Evolutionary conservation across 2,329 filamentous ascomycete species (phyloP).

Genomic region (Aspergillus novoparasiticus): DNA sequence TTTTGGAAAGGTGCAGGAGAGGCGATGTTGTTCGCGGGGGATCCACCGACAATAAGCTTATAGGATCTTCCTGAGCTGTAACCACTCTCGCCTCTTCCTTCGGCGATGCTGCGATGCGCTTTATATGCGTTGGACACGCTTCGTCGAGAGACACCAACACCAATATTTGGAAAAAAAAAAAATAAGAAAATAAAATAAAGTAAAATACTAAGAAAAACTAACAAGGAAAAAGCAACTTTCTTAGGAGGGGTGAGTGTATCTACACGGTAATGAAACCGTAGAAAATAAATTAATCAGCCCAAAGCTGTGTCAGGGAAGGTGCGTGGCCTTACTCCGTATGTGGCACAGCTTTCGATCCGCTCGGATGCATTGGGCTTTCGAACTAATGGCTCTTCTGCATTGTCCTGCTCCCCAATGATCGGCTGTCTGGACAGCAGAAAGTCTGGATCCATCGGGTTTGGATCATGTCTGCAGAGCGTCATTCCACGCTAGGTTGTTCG

Average conservation of each 20-base stretch:
- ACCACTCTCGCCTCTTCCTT: constrained; percentile 3
- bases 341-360: constrained; percentile 19
- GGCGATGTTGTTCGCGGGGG: constrained; percentile 7
- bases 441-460: constrained; percentile 2
- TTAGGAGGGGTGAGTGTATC: neutral
- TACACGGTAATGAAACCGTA: constrained; percentile 17
- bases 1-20: constrained; percentile 9
- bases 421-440: constrained; percentile 2
- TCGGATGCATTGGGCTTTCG: constrained; percentile 19
- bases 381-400: constrained; percentile 22
- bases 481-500: neutral
- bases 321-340: constrained; percentile 16
- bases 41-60: constrained; percentile 20
- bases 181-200: constrained; percentile 3
- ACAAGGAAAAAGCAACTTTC: constrained; percentile 10
- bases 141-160: neutral
- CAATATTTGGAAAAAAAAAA: neutral
- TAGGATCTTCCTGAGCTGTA: constrained; percentile 10
- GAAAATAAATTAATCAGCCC: constrained; percentile 14
- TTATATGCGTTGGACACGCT: constrained; percentile 12
- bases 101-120: constrained; percentile 9
- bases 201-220: neutral
- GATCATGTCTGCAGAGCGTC: constrained; percentile 1
- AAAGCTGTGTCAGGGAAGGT: constrained; percentile 19
- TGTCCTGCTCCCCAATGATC: constrained; percentile 15